Evolutionary conservation across 1,139 yeast genomes (phyloP), one percentile per base, ranked within the genome.

Genomic region (Torulaspora pretoriensis): DNA sequence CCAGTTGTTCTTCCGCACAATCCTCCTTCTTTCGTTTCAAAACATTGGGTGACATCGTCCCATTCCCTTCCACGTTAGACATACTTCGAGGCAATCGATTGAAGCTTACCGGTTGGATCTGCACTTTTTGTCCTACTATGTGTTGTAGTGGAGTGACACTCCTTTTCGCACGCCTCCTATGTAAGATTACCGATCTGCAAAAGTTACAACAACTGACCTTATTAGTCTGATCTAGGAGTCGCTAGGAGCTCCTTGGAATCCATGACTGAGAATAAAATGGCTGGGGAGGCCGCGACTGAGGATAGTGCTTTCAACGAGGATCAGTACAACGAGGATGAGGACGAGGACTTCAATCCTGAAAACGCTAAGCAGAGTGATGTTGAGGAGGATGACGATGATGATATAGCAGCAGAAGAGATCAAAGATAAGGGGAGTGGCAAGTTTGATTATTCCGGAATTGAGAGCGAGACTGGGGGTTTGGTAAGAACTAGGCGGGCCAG

Each of bases 1-100:
- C 63, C 22, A 60, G 54, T 51, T 54, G 64, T 46, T 58, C 61
- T 37, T 61, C 66, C 29, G 56, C 58, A 19, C 55, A 55, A 32
- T 78, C 83, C 52, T 83, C 89, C 67, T 80, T 83, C 69, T 83
- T 83, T 49, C 94, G 74, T 61, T 84, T 84, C 60, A 81, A 70
- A 68, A 76, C 72, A 35, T 49, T 59, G 14, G 56, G 50, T 12
- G 60, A 56, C 25, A 42, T 46, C 10, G 38, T 40, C 25, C 43
- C 46, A 25, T 40, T 40, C 25, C 38, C 50, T 14, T 49, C 53
- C 31, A 31, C 25, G 24, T 35, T 44, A 14, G 48, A 37, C 50
- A 47, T 47, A 16, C 17, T 16, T 19, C 12, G 17, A 40, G 29
- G 9, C 26, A 10, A 13, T 7, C 22, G 14, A 13, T 23, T 10